Evolutionary conservation across 371 early-diverging fungal genomes (phyloP).

Genomic region (Neoconidiobolus thromboides): DNA sequence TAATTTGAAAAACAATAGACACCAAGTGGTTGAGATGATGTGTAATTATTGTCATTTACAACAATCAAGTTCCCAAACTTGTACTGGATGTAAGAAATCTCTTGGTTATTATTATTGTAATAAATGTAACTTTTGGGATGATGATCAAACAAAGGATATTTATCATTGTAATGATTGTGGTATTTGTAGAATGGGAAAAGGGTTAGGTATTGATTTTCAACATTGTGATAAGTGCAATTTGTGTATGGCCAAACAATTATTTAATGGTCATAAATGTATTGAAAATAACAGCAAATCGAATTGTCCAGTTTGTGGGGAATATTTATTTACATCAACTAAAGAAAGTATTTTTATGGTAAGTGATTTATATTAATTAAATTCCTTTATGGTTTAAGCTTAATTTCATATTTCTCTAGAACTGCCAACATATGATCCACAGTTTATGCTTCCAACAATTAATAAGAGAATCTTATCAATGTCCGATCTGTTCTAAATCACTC

Average conservation of each 20-base stretch:
- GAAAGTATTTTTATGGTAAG: conserved; percentile 73
- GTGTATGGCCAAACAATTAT: conserved; percentile 60
- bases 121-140: conserved; percentile 87
- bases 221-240: conserved; percentile 91
- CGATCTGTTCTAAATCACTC: conserved; percentile 84
- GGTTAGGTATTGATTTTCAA: conserved; percentile 60
- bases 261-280: conserved; percentile 75
- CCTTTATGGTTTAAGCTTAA: no score
- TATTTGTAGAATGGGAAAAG: conserved; percentile 80
- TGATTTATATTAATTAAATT: no score
- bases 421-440: conserved; percentile 91
- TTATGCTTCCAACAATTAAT: conserved; percentile 68
- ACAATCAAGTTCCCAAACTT: conserved; percentile 62
- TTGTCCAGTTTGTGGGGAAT: conserved; percentile 96
- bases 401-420: conserved; percentile 28
- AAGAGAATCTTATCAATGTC: conserved; percentile 84
- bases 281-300: conserved; percentile 80
- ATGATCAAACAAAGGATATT: conserved; percentile 54
- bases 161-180: conserved; percentile 89
- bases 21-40: conserved; percentile 65
- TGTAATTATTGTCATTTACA: conserved; percentile 77
- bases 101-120: conserved; percentile 78
- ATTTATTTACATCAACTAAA: conserved; percentile 71
- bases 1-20: conserved; percentile 15
- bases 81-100: conserved; percentile 40